phyloP scores from a whole-genome alignment of 2,329 filamentous ascomycete species.

The Phialophora macrospora region DNA sequence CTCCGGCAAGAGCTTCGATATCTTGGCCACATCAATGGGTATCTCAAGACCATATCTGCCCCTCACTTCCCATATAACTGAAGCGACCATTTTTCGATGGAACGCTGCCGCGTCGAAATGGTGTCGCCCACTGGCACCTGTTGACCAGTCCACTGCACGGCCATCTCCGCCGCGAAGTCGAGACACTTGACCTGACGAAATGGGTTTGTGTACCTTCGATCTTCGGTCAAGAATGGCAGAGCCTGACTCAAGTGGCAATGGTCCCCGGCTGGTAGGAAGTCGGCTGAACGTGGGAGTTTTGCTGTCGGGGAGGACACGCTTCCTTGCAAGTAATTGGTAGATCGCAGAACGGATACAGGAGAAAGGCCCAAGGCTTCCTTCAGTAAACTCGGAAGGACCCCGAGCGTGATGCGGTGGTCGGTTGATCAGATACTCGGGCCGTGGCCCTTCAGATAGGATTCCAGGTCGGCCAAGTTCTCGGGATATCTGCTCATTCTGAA shows the following conservation, averaged over 20 bases:
- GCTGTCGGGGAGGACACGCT: background rate
- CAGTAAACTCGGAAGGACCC: constrained; percentile 19
- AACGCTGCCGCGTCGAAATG: constrained; percentile 10
- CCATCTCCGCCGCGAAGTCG: constrained; percentile 23
- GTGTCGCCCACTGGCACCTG: background rate
- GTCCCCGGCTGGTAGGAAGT: background rate
- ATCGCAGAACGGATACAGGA: constrained; percentile 13
- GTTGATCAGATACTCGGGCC: constrained; percentile 31
- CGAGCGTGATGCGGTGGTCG: constrained; percentile 34
- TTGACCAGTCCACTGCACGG: background rate
- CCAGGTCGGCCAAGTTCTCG: constrained; percentile 31
- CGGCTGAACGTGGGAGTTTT: background rate
- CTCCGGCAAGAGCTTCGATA: constrained; percentile 4
- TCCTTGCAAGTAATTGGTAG: constrained; percentile 11
- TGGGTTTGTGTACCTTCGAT: constrained; percentile 20
- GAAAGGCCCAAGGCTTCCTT: constrained; percentile 7
- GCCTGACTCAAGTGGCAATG: background rate
- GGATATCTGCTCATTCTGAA: constrained; percentile 32
- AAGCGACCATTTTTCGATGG: background rate
- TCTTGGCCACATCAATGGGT: background rate
- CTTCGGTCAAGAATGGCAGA: constrained; percentile 17
- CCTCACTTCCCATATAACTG: background rate
- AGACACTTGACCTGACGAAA: background rate
- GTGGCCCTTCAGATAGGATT: constrained; percentile 31
- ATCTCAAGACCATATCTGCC: background rate